Evolutionary conservation across 495 filamentous ascomycete species (phyloP).

Genomic region (Penicillium simplicissimum): DNA sequence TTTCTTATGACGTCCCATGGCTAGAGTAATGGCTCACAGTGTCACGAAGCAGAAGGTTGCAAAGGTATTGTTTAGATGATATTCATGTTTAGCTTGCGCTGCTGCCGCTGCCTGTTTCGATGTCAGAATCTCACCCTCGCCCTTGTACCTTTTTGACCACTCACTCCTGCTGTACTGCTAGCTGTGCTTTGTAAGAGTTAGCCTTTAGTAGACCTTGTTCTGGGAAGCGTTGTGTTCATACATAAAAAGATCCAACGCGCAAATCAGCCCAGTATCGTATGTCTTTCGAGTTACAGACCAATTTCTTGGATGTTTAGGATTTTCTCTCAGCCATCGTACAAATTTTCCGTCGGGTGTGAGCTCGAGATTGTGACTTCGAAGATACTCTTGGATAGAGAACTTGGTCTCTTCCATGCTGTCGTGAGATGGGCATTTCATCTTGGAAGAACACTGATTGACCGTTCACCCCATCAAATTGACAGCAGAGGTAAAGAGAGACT

Average conservation of each 20-base stretch:
- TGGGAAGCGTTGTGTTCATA: no score
- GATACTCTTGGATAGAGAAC: slow-evolving; percentile 15
- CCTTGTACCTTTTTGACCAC: slow-evolving; percentile 11
- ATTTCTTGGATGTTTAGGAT: slow-evolving; percentile 43
- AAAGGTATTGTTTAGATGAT: slow-evolving; percentile 28
- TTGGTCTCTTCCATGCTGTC: slow-evolving; percentile 19
- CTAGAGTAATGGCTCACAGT: slow-evolving; percentile 22
- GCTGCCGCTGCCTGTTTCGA: slow-evolving; percentile 36
- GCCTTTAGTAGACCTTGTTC: no score
- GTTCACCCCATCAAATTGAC: background rate
- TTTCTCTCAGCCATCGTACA: slow-evolving; percentile 39
- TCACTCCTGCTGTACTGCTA: slow-evolving; percentile 43
- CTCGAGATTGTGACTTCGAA: slow-evolving; percentile 30
- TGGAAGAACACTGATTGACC: background rate
- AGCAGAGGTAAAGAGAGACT: background rate
- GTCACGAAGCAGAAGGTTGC: slow-evolving; percentile 45
- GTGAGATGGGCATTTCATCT: slow-evolving; percentile 18
- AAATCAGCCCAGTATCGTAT: slow-evolving; percentile 38
- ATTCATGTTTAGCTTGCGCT: slow-evolving; percentile 35
- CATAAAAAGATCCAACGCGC: slow-evolving; percentile 46
- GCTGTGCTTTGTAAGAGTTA: slow-evolving; percentile 31
- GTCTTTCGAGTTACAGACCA: slow-evolving; percentile 38
- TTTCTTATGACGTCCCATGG: background rate
- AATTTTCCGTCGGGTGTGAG: slow-evolving; percentile 38
- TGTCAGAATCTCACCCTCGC: background rate